These are phyloP conservation scores for Boeremia exigua DNA, from an alignment of 2,329 filamentous ascomycete genomes.

Conservation along the genomic window DNA sequence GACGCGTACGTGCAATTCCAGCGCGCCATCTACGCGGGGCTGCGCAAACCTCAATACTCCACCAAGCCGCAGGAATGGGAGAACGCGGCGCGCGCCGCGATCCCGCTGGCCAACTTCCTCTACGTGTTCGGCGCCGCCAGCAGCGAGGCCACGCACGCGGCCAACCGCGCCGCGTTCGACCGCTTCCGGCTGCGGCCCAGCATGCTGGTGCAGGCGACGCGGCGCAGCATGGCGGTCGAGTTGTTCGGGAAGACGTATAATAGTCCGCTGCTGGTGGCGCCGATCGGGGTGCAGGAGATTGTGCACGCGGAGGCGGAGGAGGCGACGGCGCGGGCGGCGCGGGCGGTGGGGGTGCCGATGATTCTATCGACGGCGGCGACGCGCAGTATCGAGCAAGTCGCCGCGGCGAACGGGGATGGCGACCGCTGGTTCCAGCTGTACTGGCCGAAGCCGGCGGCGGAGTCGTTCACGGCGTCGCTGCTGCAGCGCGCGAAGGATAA, in stretches of 20 bases:
- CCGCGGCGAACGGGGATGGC: conserved; percentile 62
- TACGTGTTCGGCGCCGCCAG: conserved; percentile 50
- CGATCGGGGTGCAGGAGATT: conserved; percentile 72
- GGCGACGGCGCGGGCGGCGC: conserved; percentile 68
- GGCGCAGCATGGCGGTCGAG: conserved; percentile 37
- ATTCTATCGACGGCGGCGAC: conserved; percentile 71
- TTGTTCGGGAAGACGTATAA: conserved; percentile 53
- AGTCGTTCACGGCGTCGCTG: conserved; percentile 70
- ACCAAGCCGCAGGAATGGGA: conserved; percentile 52
- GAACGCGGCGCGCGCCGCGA: conserved; percentile 37
- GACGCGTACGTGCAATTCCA: conserved; percentile 41
- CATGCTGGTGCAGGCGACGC: conserved; percentile 50
- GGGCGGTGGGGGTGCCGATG: conserved; percentile 67
- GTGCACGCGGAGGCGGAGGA: conserved; percentile 71
- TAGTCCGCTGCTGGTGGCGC: conserved; percentile 67
- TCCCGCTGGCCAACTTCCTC: conserved; percentile 48
- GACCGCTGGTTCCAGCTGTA: conserved; percentile 77
- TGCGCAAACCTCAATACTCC: conserved; percentile 48
- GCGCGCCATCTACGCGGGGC: conserved; percentile 47
- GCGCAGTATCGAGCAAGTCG: conserved; percentile 70
- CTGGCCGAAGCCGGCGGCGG: conserved; percentile 69
- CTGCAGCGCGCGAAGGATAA: conserved; percentile 65
- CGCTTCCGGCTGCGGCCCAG: conserved; percentile 48
- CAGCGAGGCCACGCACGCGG: conserved; percentile 43
- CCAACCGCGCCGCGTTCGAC: conserved; percentile 49